Conservation (phyloP, 148 eudicot species). For the Rhododendron ferrugineum region DNA sequence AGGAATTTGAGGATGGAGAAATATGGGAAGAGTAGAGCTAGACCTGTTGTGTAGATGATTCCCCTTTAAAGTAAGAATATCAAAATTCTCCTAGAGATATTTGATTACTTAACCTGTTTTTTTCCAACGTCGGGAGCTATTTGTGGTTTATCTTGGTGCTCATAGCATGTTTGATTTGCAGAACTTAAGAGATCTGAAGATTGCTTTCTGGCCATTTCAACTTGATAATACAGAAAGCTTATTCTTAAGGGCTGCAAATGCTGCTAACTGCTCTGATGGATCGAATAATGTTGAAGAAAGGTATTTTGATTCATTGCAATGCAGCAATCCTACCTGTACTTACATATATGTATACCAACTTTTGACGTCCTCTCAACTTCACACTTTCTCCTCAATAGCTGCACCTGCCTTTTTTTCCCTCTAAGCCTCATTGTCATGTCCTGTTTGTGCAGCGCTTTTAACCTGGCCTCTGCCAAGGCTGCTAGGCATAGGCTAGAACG, state of each 20-base stretch:
- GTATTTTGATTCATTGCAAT: slow-evolving; percentile 14
- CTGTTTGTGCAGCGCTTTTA: slow-evolving; percentile 41
- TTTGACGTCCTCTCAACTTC: neutral
- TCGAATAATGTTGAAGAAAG: slow-evolving; percentile 36
- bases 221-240: slow-evolving; percentile 57
- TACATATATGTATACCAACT: neutral
- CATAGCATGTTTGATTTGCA: slow-evolving; percentile 19
- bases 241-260: slow-evolving; percentile 78
- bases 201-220: slow-evolving; percentile 88
- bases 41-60: neutral
- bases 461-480: slow-evolving; percentile 87
- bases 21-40: neutral
- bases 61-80: neutral
- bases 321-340: neutral
- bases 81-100: neutral
- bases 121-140: neutral
- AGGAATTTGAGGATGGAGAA: neutral
- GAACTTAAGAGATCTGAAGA: slow-evolving; percentile 70
- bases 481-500: slow-evolving; percentile 83
- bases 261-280: slow-evolving; percentile 59
- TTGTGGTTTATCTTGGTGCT: slow-evolving; percentile 7
- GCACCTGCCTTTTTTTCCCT: neutral
- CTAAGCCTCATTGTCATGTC: neutral
- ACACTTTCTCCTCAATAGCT: neutral
- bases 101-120: neutral